Conservation (phyloP, 2,329 filamentous ascomycete genomes). For the Pestalotiopsis sp. region DNA sequence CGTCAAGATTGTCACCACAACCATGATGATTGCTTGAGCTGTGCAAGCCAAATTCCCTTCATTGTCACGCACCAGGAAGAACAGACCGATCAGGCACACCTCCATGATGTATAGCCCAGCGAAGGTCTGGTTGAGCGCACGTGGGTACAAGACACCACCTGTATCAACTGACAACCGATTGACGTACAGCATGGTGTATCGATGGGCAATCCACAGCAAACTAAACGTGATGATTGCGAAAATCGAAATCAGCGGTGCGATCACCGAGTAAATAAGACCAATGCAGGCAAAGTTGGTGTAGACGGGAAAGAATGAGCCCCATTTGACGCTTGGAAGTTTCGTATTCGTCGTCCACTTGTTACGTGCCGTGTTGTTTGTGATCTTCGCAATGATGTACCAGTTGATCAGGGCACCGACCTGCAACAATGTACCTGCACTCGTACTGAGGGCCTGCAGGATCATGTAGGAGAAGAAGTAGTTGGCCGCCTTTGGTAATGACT, state of each 20-base stretch:
- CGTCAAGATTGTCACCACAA: conserved; percentile 73
- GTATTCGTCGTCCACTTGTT: conserved; percentile 89
- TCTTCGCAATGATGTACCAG: conserved; percentile 80
- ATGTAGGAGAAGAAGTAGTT: conserved; percentile 99
- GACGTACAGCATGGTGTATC: conserved; percentile 97
- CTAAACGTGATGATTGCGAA: conserved; percentile 93
- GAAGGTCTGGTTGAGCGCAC: conserved; percentile 93
- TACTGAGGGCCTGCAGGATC: conserved; percentile 89
- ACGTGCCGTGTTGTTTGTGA: conserved; percentile 79
- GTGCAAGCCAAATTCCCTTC: conserved; percentile 60
- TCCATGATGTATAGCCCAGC: conserved; percentile 96
- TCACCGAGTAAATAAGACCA: conserved; percentile 82
- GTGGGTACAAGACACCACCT: conserved; percentile 87
- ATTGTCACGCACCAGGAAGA: conserved; percentile 73
- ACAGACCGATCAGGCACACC: conserved; percentile 83
- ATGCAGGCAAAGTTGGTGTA: conserved; percentile 98
- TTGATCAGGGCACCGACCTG: conserved; percentile 78
- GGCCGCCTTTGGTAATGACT: conserved; percentile 80
- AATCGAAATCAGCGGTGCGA: conserved; percentile 86
- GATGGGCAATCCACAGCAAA: conserved; percentile 90
- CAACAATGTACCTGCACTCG: conserved; percentile 84
- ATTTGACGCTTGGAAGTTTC: conserved; percentile 74
- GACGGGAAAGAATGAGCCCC: conserved; percentile 93
- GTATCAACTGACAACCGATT: conserved; percentile 89
- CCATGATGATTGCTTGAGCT: conserved; percentile 83